Base-by-base conservation (phyloP, 371 early-diverging fungal genomes). In the Mortierella polycephala region DNA sequence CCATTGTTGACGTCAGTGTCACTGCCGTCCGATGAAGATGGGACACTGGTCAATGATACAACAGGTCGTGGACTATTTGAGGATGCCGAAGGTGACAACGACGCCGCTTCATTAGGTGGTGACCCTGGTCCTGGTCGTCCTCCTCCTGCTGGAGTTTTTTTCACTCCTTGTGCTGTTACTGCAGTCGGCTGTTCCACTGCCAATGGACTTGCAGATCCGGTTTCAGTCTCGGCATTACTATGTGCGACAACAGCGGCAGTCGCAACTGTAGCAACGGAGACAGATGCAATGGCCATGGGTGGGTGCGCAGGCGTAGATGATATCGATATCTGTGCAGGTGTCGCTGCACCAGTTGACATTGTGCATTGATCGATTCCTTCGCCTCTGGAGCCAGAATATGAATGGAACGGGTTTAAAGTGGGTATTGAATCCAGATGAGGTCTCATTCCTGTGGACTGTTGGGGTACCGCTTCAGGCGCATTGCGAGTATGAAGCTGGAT, bases 181-280 rank as follows among this genome's bases (percentile, higher is more conserved):
- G 30, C 62, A 9, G 57, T 64, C 49, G 56, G 61, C 41, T 68
- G 61, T 21, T 68, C 68, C n/a, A 7, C 57, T 7, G 16, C 64
- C 56, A 68, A 61, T 61, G 57, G 57, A 56, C 50, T 61, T 18
- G 46, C 11, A 7, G 62, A 40, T 45, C 40, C 18, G 37, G 68
- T 61, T 49, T 68, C 62, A 68, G 62, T 45, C 18, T 60, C 55
- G 55, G 62, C 14, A 10, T 7, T n/a, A 42, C 55, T 63, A 46
- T 63, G 63, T 50, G 63, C 55, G 3, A 39, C 63, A 14, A 40
- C 57, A 10, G 50, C 57, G 18, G 62, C 56, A 1, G 56, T 49
- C 11, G 47, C 56, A 5, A 45, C 53, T 13, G 46, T 11, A 2
- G 65, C 59, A 14, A 49, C 52, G 2, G 62, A 61, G 7, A 52